Percentiles rank a stretch among this genome's conserved stretches.
phyloP scores from a whole-genome alignment of 192 early-diverging fungal species.

The Mortierella alpina region DNA sequence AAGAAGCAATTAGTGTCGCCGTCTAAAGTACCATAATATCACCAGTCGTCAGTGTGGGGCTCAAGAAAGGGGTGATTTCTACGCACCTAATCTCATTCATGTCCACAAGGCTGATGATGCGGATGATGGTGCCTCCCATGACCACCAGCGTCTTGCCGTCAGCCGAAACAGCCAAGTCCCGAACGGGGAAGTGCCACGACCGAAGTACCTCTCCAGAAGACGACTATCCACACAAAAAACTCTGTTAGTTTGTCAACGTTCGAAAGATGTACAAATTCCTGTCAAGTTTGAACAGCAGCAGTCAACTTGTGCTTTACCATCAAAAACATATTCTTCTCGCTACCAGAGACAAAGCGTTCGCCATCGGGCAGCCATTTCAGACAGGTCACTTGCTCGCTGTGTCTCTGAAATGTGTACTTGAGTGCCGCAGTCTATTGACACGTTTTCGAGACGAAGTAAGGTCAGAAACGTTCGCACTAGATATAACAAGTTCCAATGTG shows the following conservation, averaged over 20 bases:
- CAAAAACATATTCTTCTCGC: conserved; percentile 81
- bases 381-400: conserved; percentile 82
- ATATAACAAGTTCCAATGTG: background rate
- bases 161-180: conserved; percentile 70
- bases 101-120: conserved; percentile 42
- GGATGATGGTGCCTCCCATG: conserved; percentile 36
- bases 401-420: conserved; percentile 69
- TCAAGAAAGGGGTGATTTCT: background rate
- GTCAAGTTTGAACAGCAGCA: background rate
- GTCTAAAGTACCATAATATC: background rate
- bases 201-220: conserved; percentile 65
- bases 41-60: background rate
- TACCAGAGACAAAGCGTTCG: conserved; percentile 86
- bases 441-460: background rate
- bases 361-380: conserved; percentile 92
- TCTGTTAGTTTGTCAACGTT: background rate
- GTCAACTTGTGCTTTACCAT: conserved; percentile 64
- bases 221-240: background rate
- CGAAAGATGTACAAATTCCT: conserved; percentile 23
- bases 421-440: conserved; percentile 68
- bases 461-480: background rate
- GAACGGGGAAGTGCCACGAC: conserved; percentile 62
- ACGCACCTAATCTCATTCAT: conserved; percentile 31
- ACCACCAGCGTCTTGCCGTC: conserved; percentile 72
- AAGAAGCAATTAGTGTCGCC: background rate